Conservation (phyloP, 1,284 basidiomycete genomes). For the Ganoderma multipileum region DNA sequence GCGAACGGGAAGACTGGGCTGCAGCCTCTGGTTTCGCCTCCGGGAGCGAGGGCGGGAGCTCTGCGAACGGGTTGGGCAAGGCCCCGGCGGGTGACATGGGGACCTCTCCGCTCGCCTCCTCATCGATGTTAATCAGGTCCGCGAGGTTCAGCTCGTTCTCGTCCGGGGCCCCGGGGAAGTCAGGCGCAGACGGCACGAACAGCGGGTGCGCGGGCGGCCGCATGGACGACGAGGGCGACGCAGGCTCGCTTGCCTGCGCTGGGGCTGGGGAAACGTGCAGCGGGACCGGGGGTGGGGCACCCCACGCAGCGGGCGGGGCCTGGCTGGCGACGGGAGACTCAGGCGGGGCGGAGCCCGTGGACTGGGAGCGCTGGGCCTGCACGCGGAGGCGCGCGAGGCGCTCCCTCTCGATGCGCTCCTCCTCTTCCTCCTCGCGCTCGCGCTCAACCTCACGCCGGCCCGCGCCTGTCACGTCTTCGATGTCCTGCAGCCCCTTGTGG, state of each 20-base stretch:
- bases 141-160: conserved; percentile 76
- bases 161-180: conserved; percentile 40
- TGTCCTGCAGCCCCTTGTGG: conserved; percentile 88
- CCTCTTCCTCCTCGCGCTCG: conserved; percentile 58
- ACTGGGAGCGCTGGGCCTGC: conserved; percentile 43
- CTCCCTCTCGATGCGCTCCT: conserved; percentile 69
- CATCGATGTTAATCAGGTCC: conserved; percentile 81
- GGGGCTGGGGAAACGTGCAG: conserved; percentile 60
- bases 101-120: conserved; percentile 52
- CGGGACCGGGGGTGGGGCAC: conserved; percentile 67
- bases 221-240: conserved; percentile 54
- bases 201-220: conserved; percentile 45
- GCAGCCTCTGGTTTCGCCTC: conserved; percentile 14
- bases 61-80: conserved; percentile 28
- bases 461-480: conserved; percentile 77
- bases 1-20: conserved; percentile 30
- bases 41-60: conserved; percentile 18
- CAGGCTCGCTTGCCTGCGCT: conserved; percentile 51
- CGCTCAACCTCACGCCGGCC: conserved; percentile 58
- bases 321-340: conserved; percentile 63
- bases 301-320: conserved; percentile 45
- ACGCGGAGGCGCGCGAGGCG: conserved; percentile 59
- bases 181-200: conserved; percentile 52
- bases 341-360: conserved; percentile 60
- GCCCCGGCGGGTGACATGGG: conserved; percentile 30